Evolutionary conservation across 495 filamentous ascomycete genomes (phyloP).

Genomic region (Achaetomiella virescens): DNA sequence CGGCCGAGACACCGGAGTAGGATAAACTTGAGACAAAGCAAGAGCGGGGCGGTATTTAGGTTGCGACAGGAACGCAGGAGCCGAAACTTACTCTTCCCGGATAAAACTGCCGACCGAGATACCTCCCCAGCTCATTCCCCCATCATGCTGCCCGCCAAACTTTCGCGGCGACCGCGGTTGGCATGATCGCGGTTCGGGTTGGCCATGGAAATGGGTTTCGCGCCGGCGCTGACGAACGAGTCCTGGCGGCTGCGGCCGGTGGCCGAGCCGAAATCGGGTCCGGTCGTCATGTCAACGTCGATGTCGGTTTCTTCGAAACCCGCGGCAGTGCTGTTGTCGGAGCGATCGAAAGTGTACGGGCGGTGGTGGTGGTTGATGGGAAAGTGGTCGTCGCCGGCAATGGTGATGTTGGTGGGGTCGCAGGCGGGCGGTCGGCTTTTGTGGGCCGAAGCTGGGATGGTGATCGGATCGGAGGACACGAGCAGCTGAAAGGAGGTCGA

Average conservation of each 20-base stretch:
- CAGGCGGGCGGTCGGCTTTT: slow-evolving; percentile 21
- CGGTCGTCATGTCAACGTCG: slow-evolving; percentile 53
- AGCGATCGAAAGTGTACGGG: slow-evolving; percentile 31
- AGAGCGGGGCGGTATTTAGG: slow-evolving; percentile 1
- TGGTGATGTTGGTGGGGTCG: slow-evolving; percentile 15
- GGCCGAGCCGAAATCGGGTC: slow-evolving; percentile 50
- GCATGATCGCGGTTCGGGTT: slow-evolving; percentile 65
- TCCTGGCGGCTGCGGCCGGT: slow-evolving; percentile 56
- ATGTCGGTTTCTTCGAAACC: slow-evolving; percentile 5
- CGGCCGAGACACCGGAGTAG: slow-evolving; percentile 11
- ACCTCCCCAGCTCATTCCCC: slow-evolving; percentile 98
- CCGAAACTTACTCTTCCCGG: slow-evolving; percentile 85
- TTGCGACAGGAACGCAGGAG: neutral
- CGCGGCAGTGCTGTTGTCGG: slow-evolving; percentile 13
- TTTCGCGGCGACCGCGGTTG: slow-evolving; percentile 66
- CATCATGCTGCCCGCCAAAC: slow-evolving; percentile 78
- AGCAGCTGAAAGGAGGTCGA: slow-evolving; percentile 23
- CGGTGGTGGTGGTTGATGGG: slow-evolving; percentile 28
- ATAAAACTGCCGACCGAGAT: slow-evolving; percentile 95
- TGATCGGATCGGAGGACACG: slow-evolving; percentile 1
- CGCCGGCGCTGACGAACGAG: slow-evolving; percentile 71
- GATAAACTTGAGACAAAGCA: slow-evolving; percentile 3
- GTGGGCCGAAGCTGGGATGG: slow-evolving; percentile 25
- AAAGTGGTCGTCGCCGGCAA: slow-evolving; percentile 15
- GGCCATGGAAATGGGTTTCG: slow-evolving; percentile 80